phyloP scores from a whole-genome alignment of 2,329 filamentous ascomycete genomes.

The Rhinocladiella mackenziei region DNA sequence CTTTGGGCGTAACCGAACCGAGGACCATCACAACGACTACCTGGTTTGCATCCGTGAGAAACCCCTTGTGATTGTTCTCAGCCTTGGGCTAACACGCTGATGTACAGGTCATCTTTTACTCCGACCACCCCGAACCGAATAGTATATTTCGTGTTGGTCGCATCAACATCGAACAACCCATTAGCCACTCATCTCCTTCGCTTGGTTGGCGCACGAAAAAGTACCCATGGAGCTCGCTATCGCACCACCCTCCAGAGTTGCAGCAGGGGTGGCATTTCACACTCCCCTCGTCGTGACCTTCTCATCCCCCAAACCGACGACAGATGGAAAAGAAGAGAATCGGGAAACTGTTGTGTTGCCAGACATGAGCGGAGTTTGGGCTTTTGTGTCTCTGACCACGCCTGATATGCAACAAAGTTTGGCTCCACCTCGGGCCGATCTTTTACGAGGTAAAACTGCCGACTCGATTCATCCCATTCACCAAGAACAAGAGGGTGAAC shows the following conservation, averaged over 20 bases:
- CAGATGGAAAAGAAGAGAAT: conserved; percentile 3
- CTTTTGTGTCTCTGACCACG: conserved; percentile 24
- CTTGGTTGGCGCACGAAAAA: no score
- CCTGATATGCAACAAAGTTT: conserved; percentile 20
- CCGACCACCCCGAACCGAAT: no score
- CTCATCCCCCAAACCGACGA: neutral
- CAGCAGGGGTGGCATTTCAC: conserved; percentile 14
- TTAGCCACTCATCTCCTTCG: no score
- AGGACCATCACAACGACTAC: no score
- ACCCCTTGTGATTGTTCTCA: no score
- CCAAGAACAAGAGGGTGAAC: conserved; percentile 14
- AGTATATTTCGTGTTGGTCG: no score
- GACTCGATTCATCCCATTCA: conserved; percentile 25
- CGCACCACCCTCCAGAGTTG: conserved; percentile 20
- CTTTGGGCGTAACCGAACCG: no score
- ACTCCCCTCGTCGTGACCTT: conserved; percentile 24
- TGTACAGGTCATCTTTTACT: no score
- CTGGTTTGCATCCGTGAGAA: no score
- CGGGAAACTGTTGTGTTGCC: conserved; percentile 3
- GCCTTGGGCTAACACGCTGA: no score
- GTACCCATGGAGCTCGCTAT: conserved; percentile 22
- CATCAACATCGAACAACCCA: no score
- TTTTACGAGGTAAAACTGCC: conserved; percentile 25
- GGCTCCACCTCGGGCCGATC: conserved; percentile 21
- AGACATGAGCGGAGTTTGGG: conserved; percentile 25